These are phyloP conservation scores for Fraxinus excelsior DNA, from an alignment of 257 asterid species.

Conservation along the genomic window DNA sequence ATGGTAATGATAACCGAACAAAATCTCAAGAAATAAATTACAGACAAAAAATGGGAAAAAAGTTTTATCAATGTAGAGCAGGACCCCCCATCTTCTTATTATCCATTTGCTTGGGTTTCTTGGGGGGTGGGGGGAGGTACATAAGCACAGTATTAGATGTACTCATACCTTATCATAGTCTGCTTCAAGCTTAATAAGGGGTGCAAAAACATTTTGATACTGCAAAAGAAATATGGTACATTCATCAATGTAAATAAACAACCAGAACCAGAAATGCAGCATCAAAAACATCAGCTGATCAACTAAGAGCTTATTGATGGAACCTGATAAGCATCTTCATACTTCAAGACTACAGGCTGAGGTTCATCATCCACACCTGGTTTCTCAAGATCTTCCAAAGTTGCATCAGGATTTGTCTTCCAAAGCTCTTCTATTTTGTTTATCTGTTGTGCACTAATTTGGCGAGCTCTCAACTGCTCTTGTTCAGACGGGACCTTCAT, in stretches of 20 bases:
- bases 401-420: conserved; percentile 96
- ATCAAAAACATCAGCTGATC: background rate
- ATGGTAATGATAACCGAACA: background rate
- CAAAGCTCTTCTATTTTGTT: conserved; percentile 98
- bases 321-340: conserved; percentile 99
- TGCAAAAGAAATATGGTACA: conserved; percentile 42
- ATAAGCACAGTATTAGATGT: background rate
- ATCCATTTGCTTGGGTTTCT: background rate
- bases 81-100: background rate
- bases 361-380: conserved; percentile 99
- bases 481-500: conserved; percentile 94
- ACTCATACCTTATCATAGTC: conserved; percentile 89
- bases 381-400: conserved; percentile 97
- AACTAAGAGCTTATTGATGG: conserved; percentile 22
- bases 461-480: conserved; percentile 99
- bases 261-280: background rate
- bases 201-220: conserved; percentile 99
- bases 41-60: background rate
- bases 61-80: background rate
- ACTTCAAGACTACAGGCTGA: conserved; percentile 84
- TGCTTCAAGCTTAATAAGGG: conserved; percentile 98
- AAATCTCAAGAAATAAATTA: conserved; percentile 8
- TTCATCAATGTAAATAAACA: conserved; percentile 20
- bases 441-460: conserved; percentile 96
- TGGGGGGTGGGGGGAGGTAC: background rate